A percentile compares a stretch with the other conserved stretches of the same genome.
Conservation (phyloP, 106 monocot genomes). For the Agapanthus africanus region DNA sequence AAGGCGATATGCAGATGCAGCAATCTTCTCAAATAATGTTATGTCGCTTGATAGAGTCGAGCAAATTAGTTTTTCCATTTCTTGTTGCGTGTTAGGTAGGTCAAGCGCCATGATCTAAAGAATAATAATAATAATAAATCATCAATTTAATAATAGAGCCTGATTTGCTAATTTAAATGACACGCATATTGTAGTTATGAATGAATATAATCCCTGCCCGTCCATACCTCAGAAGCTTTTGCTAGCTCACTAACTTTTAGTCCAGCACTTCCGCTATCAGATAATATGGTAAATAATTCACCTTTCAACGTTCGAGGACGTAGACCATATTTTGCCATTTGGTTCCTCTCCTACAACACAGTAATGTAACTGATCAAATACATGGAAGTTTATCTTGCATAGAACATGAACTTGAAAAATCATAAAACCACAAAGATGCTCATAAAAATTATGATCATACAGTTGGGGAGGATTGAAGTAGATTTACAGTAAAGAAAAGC, state of each 20-base stretch:
- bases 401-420: neutral
- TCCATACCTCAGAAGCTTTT: slow-evolving; percentile 62
- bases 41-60: slow-evolving; percentile 81
- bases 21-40: slow-evolving; percentile 96
- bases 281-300: slow-evolving; percentile 69
- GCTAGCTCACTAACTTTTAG: slow-evolving; percentile 66
- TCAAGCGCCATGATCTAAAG: slow-evolving; percentile 59
- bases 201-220: neutral
- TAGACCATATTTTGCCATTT: slow-evolving; percentile 70
- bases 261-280: slow-evolving; percentile 60
- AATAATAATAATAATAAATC: slow-evolving; percentile 5
- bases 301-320: slow-evolving; percentile 73
- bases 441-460: neutral
- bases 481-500: too few species aligned
- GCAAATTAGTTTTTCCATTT: slow-evolving; percentile 53
- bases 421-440: neutral
- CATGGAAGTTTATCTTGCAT: neutral
- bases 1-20: slow-evolving; percentile 64
- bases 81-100: slow-evolving; percentile 32
- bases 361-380: neutral
- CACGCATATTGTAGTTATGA: neutral
- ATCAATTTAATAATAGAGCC: neutral
- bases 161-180: neutral
- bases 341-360: slow-evolving; percentile 51
- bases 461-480: neutral